Conservation (phyloP, 2,329 filamentous ascomycete species). For the Nemania sp. region DNA sequence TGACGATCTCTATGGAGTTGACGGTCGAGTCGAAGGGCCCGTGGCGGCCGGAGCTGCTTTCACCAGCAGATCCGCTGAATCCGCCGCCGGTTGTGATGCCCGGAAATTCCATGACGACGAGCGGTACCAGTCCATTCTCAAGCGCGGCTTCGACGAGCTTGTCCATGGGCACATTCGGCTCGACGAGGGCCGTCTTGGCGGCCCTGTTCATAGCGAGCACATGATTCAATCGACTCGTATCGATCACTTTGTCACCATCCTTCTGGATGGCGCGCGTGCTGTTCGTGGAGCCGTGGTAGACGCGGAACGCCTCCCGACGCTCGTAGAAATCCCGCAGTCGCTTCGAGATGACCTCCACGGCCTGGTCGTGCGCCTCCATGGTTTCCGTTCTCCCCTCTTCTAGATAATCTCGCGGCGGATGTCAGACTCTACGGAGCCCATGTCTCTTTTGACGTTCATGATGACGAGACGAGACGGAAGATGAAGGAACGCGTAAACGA, state of each 20-base stretch:
- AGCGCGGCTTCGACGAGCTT: conserved; percentile 61
- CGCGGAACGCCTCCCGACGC: conserved; percentile 63
- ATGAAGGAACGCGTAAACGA: too few species aligned
- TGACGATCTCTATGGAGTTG: conserved; percentile 66
- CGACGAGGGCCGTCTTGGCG: conserved; percentile 63
- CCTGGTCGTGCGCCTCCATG: conserved; percentile 52
- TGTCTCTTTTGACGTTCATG: background rate
- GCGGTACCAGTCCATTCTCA: conserved; percentile 61
- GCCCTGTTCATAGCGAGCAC: conserved; percentile 63
- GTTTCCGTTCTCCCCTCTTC: background rate
- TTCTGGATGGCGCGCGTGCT: conserved; percentile 66
- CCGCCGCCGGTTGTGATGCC: conserved; percentile 73
- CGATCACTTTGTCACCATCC: conserved; percentile 60
- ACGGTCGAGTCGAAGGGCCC: conserved; percentile 69
- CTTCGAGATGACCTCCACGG: conserved; percentile 50
- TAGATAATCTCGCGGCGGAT: background rate
- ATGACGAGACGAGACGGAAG: background rate
- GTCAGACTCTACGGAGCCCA: too few species aligned
- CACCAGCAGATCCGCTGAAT: conserved; percentile 69
- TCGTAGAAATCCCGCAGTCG: conserved; percentile 51
- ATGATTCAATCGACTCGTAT: conserved; percentile 67
- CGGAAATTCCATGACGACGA: conserved; percentile 73
- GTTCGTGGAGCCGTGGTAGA: conserved; percentile 78
- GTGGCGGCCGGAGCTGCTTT: conserved; percentile 70
- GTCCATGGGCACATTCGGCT: conserved; percentile 74